phyloP scores from a whole-genome alignment of 257 asterid genomes.

The Sherardia arvensis region DNA sequence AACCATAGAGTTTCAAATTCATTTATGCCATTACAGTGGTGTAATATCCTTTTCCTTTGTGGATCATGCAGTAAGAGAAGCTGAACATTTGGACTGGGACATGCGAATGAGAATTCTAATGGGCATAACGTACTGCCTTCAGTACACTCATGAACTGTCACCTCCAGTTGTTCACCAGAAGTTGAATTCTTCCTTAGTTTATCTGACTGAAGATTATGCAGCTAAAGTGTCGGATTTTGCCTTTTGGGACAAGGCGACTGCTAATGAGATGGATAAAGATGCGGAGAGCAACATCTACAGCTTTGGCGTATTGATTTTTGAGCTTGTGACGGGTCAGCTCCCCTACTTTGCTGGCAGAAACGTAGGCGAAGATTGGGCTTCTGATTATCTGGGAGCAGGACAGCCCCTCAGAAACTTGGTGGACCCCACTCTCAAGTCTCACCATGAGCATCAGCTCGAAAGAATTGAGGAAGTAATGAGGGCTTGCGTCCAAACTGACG shows the following conservation, averaged over 20 bases:
- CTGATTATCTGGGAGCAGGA: conserved; percentile 42
- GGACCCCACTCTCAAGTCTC: conserved; percentile 55
- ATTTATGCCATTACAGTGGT: neutral
- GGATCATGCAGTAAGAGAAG: conserved; percentile 56
- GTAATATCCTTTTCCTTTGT: conserved; percentile 5
- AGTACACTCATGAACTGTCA: conserved; percentile 58
- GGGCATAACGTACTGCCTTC: conserved; percentile 86
- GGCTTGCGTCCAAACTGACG: conserved; percentile 40
- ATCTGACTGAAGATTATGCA: conserved; percentile 76
- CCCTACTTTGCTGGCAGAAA: conserved; percentile 47
- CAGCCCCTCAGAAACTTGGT: conserved; percentile 30
- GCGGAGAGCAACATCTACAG: conserved; percentile 49
- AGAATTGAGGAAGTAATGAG: conserved; percentile 42
- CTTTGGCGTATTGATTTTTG: conserved; percentile 60
- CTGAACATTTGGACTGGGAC: conserved; percentile 80
- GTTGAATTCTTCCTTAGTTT: conserved; percentile 55
- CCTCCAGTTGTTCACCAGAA: conserved; percentile 59
- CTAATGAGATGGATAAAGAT: conserved; percentile 23
- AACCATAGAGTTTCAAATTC: neutral
- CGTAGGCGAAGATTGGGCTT: conserved; percentile 51
- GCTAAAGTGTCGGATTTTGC: conserved; percentile 68
- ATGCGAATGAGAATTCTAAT: conserved; percentile 72
- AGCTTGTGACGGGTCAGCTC: conserved; percentile 66
- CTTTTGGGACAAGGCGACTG: conserved; percentile 27
- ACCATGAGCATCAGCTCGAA: conserved; percentile 35